Percentiles rank a stretch among this genome's conserved stretches.
Evolutionary conservation across 2,329 filamentous ascomycete genomes (phyloP).

Genomic region (Meredithiella fracta): DNA sequence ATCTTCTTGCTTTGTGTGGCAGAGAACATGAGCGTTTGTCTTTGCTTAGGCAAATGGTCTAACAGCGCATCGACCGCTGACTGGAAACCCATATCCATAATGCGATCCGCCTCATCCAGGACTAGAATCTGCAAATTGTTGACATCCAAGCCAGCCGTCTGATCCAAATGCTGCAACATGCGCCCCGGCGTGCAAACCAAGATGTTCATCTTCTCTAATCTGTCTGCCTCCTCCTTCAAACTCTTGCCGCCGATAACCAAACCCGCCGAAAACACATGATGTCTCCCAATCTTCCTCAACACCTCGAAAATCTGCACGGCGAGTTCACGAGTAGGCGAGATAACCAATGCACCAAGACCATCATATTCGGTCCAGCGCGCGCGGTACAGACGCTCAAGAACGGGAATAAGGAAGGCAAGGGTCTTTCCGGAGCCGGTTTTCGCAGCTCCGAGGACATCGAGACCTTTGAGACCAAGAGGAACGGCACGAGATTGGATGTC

Average conservation of each 20-base stretch:
- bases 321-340: conserved; percentile 86
- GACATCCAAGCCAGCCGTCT: conserved; percentile 78
- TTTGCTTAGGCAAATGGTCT: conserved; percentile 68
- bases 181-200: conserved; percentile 87
- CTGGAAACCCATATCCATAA: conserved; percentile 96
- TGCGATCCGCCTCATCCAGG: conserved; percentile 87
- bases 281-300: conserved; percentile 70
- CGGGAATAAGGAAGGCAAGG: conserved; percentile 76
- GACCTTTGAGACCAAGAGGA: conserved; percentile 66
- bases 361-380: conserved; percentile 80
- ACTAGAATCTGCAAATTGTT: conserved; percentile 87
- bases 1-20: conserved; percentile 93
- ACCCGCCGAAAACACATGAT: conserved; percentile 82
- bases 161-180: conserved; percentile 89
- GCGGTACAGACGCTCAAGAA: conserved; percentile 83
- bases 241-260: conserved; percentile 88
- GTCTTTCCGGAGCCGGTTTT: conserved; percentile 96
- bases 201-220: conserved; percentile 86
- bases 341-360: conserved; percentile 78
- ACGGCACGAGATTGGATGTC: conserved; percentile 87
- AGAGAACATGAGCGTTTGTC: conserved; percentile 89
- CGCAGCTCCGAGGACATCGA: conserved; percentile 81
- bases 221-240: conserved; percentile 69
- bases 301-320: conserved; percentile 97
- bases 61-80: conserved; percentile 78